Percentiles rank a stretch among this genome's conserved stretches.
phyloP scores from a whole-genome alignment of 2,329 filamentous ascomycete genomes.

The Cryphonectria parasitica region DNA sequence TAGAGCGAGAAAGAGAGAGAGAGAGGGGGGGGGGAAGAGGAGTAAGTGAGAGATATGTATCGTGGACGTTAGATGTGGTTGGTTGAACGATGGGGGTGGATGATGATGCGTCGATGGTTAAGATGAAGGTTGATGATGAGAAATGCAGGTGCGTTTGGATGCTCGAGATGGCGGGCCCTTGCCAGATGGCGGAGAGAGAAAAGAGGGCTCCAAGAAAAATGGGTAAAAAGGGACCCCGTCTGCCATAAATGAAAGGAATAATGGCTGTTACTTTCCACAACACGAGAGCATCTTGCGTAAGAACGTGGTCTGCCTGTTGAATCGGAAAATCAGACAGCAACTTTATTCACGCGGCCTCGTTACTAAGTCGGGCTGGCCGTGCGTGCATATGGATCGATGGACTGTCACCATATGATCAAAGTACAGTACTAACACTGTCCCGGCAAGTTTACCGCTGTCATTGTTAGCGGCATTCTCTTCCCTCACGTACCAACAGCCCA shows the following conservation, averaged over 20 bases:
- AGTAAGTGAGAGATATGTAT: too few species aligned
- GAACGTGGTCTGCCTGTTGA: background rate
- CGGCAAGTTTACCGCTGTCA: background rate
- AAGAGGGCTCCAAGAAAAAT: background rate
- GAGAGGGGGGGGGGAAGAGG: too few species aligned
- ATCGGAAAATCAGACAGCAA: slow-evolving; percentile 13
- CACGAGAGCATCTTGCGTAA: background rate
- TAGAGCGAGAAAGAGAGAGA: background rate
- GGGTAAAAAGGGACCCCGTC: background rate
- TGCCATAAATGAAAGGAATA: background rate
- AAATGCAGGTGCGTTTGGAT: background rate
- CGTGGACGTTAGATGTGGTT: background rate
- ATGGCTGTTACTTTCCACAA: background rate
- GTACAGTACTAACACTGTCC: background rate
- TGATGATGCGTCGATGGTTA: too few species aligned
- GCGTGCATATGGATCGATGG: background rate
- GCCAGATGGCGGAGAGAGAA: background rate
- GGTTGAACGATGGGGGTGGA: background rate
- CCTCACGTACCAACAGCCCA: background rate
- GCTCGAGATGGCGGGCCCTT: background rate
- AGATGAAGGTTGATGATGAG: background rate
- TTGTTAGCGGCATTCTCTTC: background rate
- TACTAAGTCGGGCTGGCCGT: background rate
- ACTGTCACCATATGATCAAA: background rate
- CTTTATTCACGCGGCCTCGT: slow-evolving; percentile 13